phyloP scores from a whole-genome alignment of 2,329 filamentous ascomycete species.

The Epichloe festucae region DNA sequence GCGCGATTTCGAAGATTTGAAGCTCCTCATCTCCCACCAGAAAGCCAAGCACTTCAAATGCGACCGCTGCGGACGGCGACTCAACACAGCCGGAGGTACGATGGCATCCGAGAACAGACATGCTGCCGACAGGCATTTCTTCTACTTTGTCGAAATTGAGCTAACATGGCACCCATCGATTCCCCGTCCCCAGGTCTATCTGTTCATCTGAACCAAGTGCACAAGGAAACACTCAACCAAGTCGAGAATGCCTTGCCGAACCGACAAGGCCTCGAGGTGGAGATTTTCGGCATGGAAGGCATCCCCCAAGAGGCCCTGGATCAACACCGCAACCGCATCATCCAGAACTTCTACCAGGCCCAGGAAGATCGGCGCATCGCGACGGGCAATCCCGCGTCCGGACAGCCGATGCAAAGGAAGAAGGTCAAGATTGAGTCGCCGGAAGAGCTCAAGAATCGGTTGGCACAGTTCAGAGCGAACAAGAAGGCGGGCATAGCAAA shows the following conservation, averaged over 20 bases:
- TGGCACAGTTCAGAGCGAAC: constrained; percentile 64
- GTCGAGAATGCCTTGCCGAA: constrained; percentile 91
- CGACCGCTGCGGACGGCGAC: constrained; percentile 70
- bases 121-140: background rate
- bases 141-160: too few relatives aligned
- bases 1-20: constrained; percentile 93
- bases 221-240: constrained; percentile 78
- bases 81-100: constrained; percentile 90
- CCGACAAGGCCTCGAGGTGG: constrained; percentile 72
- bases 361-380: constrained; percentile 70
- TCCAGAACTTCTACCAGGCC: constrained; percentile 71
- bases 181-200: constrained; percentile 53
- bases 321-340: constrained; percentile 75
- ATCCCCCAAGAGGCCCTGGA: constrained; percentile 71
- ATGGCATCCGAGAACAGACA: background rate
- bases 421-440: constrained; percentile 62
- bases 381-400: constrained; percentile 72
- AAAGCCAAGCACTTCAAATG: constrained; percentile 99
- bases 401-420: constrained; percentile 47
- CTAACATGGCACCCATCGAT: background rate
- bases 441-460: constrained; percentile 65
- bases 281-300: constrained; percentile 98
- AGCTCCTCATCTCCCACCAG: constrained; percentile 92
- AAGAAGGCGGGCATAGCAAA: constrained; percentile 18
- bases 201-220: constrained; percentile 96